Evolutionary conservation across 1,284 basidiomycete species (phyloP).

Genomic region (Microstroma glucosiphilum): DNA sequence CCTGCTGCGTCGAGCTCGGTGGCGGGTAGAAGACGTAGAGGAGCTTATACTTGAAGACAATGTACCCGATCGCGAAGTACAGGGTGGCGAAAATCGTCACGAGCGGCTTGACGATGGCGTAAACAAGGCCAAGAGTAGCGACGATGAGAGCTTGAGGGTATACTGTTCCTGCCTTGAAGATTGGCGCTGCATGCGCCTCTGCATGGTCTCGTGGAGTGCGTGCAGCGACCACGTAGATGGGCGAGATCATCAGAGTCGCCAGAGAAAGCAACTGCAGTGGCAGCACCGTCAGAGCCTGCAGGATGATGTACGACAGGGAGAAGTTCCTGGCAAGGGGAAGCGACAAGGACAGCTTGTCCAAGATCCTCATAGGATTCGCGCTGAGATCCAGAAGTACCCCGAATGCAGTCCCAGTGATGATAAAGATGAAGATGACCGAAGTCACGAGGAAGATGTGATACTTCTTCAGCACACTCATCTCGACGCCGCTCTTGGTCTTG

Average conservation of each 20-base stretch:
- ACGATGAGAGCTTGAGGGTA: conserved; percentile 92
- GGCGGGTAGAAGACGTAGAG: conserved; percentile 90
- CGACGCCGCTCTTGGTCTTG: conserved; percentile 80
- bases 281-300: conserved; percentile 89
- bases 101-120: conserved; percentile 88
- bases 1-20: conserved; percentile 54
- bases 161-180: conserved; percentile 65
- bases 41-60: conserved; percentile 89
- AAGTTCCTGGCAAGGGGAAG: conserved; percentile 63
- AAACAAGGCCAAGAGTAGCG: conserved; percentile 88
- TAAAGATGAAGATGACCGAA: conserved; percentile 92
- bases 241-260: conserved; percentile 34
- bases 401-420: conserved; percentile 82
- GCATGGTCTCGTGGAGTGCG: conserved; percentile 66
- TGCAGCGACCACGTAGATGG: conserved; percentile 31
- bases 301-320: conserved; percentile 88
- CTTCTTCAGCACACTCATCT: conserved; percentile 85
- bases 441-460: conserved; percentile 76
- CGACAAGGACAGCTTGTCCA: conserved; percentile 44
- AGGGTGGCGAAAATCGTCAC: conserved; percentile 89
- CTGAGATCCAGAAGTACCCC: conserved; percentile 57
- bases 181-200: conserved; percentile 91
- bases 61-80: conserved; percentile 81
- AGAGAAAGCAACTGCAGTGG: conserved; percentile 69
- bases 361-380: conserved; percentile 41